phyloP scores from a whole-genome alignment of 2,329 filamentous ascomycete genomes.

The Xylaria arbuscula region DNA sequence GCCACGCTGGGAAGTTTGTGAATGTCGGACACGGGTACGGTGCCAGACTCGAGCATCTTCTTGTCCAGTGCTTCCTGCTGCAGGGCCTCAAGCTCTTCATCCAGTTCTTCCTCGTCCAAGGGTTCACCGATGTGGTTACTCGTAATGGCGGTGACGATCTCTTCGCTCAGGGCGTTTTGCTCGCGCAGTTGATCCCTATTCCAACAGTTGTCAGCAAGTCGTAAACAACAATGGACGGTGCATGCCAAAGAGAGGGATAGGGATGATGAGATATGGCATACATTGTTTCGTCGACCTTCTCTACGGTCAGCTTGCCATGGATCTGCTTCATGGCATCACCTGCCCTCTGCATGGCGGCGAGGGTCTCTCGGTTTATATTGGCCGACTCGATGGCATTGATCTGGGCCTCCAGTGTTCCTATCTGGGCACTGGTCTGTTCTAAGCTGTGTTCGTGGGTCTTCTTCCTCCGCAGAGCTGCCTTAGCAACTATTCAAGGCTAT shows the following conservation, averaged over 20 bases:
- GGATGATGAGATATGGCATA: constrained; percentile 73
- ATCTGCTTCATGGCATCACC: constrained; percentile 92
- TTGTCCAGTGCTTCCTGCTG: constrained; percentile 95
- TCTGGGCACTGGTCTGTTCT: constrained; percentile 89
- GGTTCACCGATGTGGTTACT: constrained; percentile 72
- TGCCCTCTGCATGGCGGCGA: constrained; percentile 93
- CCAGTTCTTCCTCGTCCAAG: constrained; percentile 87
- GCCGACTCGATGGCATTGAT: constrained; percentile 97
- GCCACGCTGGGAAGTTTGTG: constrained; percentile 80
- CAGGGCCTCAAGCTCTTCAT: constrained; percentile 84
- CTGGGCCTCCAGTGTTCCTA: constrained; percentile 91
- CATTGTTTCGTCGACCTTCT: constrained; percentile 96
- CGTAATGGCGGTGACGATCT: constrained; percentile 89
- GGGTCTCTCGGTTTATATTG: constrained; percentile 98
- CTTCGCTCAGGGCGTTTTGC: constrained; percentile 91
- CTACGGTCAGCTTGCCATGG: constrained; percentile 87
- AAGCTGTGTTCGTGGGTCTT: constrained; percentile 93
- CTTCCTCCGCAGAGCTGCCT: constrained; percentile 90
- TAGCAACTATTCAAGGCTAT: constrained; percentile 73
- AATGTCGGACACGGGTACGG: constrained; percentile 82
- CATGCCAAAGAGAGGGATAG: not conserved
- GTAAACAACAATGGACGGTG: not conserved
- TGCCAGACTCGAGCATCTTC: constrained; percentile 90
- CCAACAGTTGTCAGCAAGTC: constrained; percentile 31
- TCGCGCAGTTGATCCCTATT: constrained; percentile 88